These are phyloP conservation scores for Podaxis carcinomalis DNA, from an alignment of 768 basidiomycete genomes.

Conservation along the genomic window DNA sequence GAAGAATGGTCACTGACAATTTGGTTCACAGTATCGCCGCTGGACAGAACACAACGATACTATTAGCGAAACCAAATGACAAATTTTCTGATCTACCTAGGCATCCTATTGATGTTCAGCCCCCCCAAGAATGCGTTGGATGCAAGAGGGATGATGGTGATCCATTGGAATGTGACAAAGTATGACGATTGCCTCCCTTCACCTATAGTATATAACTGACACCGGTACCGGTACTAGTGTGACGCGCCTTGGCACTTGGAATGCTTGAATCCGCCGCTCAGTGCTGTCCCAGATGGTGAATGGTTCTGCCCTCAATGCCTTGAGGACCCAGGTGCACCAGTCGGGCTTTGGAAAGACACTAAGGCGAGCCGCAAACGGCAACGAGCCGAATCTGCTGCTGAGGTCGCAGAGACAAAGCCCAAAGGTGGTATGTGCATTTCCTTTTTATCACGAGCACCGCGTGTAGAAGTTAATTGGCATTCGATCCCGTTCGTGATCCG, in stretches of 20 bases:
- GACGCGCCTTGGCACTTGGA: slow-evolving; percentile 83
- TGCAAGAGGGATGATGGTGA: slow-evolving; percentile 72
- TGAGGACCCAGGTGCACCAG: slow-evolving; percentile 52
- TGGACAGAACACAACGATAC: slow-evolving; percentile 81
- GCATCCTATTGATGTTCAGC: slow-evolving; percentile 69
- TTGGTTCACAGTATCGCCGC: slow-evolving; percentile 59
- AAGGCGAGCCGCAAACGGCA: slow-evolving; percentile 15
- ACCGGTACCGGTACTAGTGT: slow-evolving; percentile 48
- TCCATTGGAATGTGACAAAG: slow-evolving; percentile 91
- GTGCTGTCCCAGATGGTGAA: slow-evolving; percentile 78
- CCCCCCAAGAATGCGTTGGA: slow-evolving; percentile 64
- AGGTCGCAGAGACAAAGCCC: not conserved
- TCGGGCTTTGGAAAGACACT: slow-evolving; percentile 31
- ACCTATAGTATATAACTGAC: slow-evolving; percentile 1
- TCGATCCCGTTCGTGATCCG: not conserved
- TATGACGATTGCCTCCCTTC: slow-evolving; percentile 20
- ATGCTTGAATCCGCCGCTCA: slow-evolving; percentile 78
- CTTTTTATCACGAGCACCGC: not conserved
- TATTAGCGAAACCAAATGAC: slow-evolving; percentile 74
- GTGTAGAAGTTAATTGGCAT: not conserved
- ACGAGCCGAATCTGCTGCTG: slow-evolving; percentile 1
- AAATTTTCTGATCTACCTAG: slow-evolving; percentile 75
- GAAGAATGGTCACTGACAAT: not conserved
- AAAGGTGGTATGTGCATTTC: slow-evolving; percentile 1
- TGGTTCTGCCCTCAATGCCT: slow-evolving; percentile 87